A percentile compares a stretch with the other conserved stretches of the same genome.
Conservation (phyloP, 257 asterid genomes). For the Thymus mandschuricus region DNA sequence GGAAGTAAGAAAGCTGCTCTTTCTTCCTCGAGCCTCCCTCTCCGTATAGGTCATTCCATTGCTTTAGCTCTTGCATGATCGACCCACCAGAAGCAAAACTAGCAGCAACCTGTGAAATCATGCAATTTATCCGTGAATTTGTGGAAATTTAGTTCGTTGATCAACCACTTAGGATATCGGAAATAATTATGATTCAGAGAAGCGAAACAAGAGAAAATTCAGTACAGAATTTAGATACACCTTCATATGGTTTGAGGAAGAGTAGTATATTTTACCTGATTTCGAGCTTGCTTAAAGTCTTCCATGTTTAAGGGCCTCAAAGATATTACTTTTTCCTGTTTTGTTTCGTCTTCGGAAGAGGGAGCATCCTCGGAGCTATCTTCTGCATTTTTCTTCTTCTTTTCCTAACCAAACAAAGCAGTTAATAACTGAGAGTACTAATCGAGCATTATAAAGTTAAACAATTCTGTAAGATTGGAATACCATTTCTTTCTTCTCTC, state of each 20-base stretch:
- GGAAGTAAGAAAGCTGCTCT: conserved; percentile 78
- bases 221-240: background rate
- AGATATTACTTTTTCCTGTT: conserved; percentile 58
- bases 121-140: background rate
- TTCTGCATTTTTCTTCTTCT: conserved; percentile 48
- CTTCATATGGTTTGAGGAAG: background rate
- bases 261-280: conserved; percentile 57
- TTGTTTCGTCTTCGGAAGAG: conserved; percentile 47
- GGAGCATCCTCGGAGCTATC: conserved; percentile 51
- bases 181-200: background rate
- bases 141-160: background rate
- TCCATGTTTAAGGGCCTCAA: conserved; percentile 88
- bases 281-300: conserved; percentile 84
- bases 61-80: conserved; percentile 82
- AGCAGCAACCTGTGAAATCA: conserved; percentile 73
- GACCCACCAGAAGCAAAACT: conserved; percentile 94
- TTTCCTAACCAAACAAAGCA: conserved; percentile 49
- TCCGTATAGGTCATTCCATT: conserved; percentile 85
- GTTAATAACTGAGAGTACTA: background rate
- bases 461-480: conserved; percentile 5
- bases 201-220: background rate
- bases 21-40: conserved; percentile 90
- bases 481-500: conserved; percentile 73
- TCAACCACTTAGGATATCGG: too few relatives aligned
- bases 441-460: background rate